Percentiles rank a stretch among this genome's conserved stretches.
Conservation (phyloP, 371 early-diverging fungal species). For the Rhizomucor miehei region DNA sequence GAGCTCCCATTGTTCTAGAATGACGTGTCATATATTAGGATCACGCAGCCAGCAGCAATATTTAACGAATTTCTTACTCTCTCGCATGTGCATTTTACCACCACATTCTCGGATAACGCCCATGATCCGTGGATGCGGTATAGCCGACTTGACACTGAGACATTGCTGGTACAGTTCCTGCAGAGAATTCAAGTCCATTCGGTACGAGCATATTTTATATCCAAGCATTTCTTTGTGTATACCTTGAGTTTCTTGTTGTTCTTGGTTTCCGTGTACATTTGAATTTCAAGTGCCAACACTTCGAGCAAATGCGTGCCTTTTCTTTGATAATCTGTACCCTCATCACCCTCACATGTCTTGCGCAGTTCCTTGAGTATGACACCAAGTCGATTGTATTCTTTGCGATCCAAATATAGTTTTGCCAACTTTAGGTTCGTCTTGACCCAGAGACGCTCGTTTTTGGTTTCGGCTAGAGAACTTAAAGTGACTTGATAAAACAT, state of each 20-base stretch:
- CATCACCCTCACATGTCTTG: constrained; percentile 75
- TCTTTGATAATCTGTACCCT: constrained; percentile 82
- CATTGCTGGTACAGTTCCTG: constrained; percentile 85
- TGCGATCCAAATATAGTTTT: constrained; percentile 84
- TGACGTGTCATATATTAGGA: background rate
- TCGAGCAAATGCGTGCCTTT: constrained; percentile 91
- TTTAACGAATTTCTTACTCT: constrained; percentile 50
- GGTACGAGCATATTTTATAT: background rate
- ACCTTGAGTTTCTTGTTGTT: constrained; percentile 87
- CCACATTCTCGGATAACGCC: constrained; percentile 96
- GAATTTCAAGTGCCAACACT: constrained; percentile 89
- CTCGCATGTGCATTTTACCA: constrained; percentile 97
- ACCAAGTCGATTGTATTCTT: constrained; percentile 69
- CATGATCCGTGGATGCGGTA: constrained; percentile 95
- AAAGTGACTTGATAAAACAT: constrained; percentile 82
- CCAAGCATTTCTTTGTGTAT: background rate
- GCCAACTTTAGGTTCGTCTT: constrained; percentile 92
- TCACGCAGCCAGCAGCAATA: background rate
- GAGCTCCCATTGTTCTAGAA: constrained; percentile 82
- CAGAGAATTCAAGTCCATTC: background rate
- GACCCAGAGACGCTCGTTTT: constrained; percentile 90
- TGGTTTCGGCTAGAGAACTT: constrained; percentile 67
- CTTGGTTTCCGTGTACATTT: constrained; percentile 88
- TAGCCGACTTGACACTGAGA: constrained; percentile 85
- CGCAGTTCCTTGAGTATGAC: constrained; percentile 75